phyloP scores from a whole-genome alignment of 257 asterid genomes.

The Nicotiana paniculata region DNA sequence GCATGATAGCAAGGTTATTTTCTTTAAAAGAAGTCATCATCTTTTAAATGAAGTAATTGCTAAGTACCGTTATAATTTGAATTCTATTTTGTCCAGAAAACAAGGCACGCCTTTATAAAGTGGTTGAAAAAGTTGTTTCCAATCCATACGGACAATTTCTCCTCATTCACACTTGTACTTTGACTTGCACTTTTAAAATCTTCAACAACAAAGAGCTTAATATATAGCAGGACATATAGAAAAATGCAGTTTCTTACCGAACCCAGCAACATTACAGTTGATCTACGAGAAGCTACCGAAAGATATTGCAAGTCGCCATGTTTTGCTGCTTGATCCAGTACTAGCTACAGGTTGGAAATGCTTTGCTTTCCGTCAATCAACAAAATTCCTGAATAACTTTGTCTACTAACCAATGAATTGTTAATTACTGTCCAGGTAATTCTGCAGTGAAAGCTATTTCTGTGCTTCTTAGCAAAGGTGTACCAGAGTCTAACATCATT shows the following conservation, averaged over 20 bases:
- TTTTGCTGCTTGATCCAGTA: conserved; percentile 82
- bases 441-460: conserved; percentile 83
- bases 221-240: background rate
- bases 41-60: background rate
- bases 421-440: conserved; percentile 37
- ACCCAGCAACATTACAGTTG: conserved; percentile 39
- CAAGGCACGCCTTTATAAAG: background rate
- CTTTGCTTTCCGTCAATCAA: background rate
- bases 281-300: conserved; percentile 86
- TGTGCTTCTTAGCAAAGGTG: conserved; percentile 78
- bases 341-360: conserved; percentile 71
- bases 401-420: background rate
- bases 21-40: background rate
- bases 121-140: background rate
- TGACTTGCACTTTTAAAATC: background rate
- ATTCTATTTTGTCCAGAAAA: background rate
- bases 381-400: background rate
- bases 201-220: background rate
- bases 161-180: background rate
- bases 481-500: conserved; percentile 75
- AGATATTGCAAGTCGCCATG: conserved; percentile 91
- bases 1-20: too few species aligned
- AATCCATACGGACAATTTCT: background rate
- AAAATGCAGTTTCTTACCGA: conserved; percentile 10
- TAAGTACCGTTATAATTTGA: background rate